Evolutionary conservation across 2,329 filamentous ascomycete species (phyloP), one percentile per base, ranked within the genome.

Genomic region (Teratosphaeriaceae sp.): DNA sequence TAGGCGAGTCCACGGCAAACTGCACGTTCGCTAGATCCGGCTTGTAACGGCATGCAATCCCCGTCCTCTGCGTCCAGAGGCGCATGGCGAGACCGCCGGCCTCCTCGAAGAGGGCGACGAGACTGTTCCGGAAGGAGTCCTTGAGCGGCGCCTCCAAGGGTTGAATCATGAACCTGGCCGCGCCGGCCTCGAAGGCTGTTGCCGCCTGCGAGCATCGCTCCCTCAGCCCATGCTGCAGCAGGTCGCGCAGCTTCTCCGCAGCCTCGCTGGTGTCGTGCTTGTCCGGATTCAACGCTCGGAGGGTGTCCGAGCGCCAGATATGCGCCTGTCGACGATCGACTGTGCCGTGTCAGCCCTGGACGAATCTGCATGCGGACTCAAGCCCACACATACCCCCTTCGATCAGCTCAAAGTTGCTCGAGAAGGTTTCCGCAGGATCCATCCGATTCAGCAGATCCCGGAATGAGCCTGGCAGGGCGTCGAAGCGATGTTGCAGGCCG

Each of bases 281-380:
- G 9, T 34, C 30, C 16, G 35, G 35, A 19, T 9, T 38, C 12
- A 46, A 20, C 12, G 24, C 15, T 11, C 44, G 31, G n/a, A 46
- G 26, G 13, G 40, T 42, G 12, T 46, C 23, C 13, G 44, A 46
- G 18, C 44, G 39, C 44, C 44, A 46, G 3, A 38, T 18, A 31
- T 46, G 31, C 7, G 33, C 44, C 21, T 42, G n/a, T 9, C 18
- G 7, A 8, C 21, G 19, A 39, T 46, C 33, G 13, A 35, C 44
- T 46, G 26, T 23, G 6, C 18, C 20, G 27, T 38, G 39, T 46
- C 19, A 38, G 24, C 16, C n/a, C 16, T 23, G 16, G 15, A 16
- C n/a, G n/a, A n/a, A n/a, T n/a, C n/a, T n/a, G n/a, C n/a, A n/a
- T n/a, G n/a, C n/a, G n/a, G n/a, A n/a, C n/a, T n/a, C n/a, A n/a